Evolutionary conservation across 202 grass and related monocot genomes (phyloP), one percentile per base, ranked within the genome.

Genomic region (Zoysia matrella): DNA sequence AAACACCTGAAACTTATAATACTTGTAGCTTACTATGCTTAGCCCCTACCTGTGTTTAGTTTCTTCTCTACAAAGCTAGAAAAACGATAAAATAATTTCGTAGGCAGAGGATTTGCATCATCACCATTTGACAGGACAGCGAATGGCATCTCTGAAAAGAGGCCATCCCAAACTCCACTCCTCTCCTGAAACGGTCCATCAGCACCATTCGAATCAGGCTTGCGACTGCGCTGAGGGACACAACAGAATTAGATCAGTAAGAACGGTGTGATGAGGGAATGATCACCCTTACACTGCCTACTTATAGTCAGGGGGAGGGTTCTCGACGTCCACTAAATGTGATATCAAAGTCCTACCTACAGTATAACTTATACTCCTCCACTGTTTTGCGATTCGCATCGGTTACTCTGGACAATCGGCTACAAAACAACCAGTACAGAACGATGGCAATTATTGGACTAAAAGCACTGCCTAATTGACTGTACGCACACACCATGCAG

Each of bases 81-180:
- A 62, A 81, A 30, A 30, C 69, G 7, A 47, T 48, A 65, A 49
- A 63, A 51, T 67, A 78, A 73, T 8, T 67, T 67, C 41, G 14
- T 3, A 68, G 10, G 75, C 66, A 64, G 72, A 71, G 60, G 30
- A 39, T 60, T 68, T 53, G 68, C 18, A 78, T 47, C 50, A 77
- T 78, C 85, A 92, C 89, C 87, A 69, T 84, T 80, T 88, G 82
- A 75, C 73, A 82, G 3, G 87, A 87, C 75, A 90, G n/a, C 4
- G 91, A 86, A 71, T 77, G 87, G 61, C 89, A 82, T 86, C 87
- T 92, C 68, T 85, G 85, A 79, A 90, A 86, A 51, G 89, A 76
- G 22, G 22, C 22, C 22, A 30, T 30, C 22, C 22, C 22, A 30
- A 30, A 30, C 22, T 30, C 22, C 22, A 30, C 22, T 30, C 22